Percentiles rank a stretch among this genome's conserved stretches.
Conservation (phyloP, 2,329 filamentous ascomycete species). For the Aspergillus sp. region DNA sequence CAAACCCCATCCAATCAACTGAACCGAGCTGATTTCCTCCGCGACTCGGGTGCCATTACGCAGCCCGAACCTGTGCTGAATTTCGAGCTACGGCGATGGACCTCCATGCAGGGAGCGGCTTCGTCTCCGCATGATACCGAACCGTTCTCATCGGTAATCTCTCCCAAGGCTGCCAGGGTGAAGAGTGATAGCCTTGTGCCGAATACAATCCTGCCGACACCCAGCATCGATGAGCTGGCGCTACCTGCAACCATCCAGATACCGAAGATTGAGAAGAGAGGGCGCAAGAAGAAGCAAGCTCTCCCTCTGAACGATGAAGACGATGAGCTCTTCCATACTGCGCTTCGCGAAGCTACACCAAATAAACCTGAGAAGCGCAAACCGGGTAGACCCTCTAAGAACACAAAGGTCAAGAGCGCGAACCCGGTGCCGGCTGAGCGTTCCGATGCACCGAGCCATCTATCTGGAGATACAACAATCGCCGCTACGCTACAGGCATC, state of each 20-base stretch:
- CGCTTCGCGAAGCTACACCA: slow-evolving; percentile 5
- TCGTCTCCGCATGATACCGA: slow-evolving; percentile 47
- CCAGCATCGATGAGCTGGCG: slow-evolving; percentile 36
- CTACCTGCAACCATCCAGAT: slow-evolving; percentile 30
- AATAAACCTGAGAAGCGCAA: slow-evolving; percentile 26
- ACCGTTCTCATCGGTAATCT: slow-evolving; percentile 42
- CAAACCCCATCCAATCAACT: slow-evolving; percentile 17
- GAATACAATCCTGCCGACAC: slow-evolving; percentile 25
- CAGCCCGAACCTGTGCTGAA: slow-evolving; percentile 21
- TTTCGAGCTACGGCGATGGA: slow-evolving; percentile 25
- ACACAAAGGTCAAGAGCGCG: slow-evolving; percentile 6
- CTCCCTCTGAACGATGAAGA: slow-evolving; percentile 33
- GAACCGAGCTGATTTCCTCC: slow-evolving; percentile 24
- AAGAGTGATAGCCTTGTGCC: slow-evolving; percentile 29
- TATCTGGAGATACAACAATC: background rate
- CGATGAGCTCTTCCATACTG: slow-evolving; percentile 31
- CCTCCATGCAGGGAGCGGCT: slow-evolving; percentile 31
- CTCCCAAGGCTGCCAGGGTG: slow-evolving; percentile 29
- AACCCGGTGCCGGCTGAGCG: background rate
- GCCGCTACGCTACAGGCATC: background rate
- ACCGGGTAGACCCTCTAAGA: slow-evolving; percentile 27
- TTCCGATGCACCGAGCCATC: background rate
- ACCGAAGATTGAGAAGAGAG: slow-evolving; percentile 32
- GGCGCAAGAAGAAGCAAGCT: slow-evolving; percentile 36
- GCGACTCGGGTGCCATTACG: slow-evolving; percentile 11